Percentiles rank a stretch among this genome's conserved stretches.
phyloP scores from a whole-genome alignment of 352 stramenopile genomes.

The Globisporangium polare region DNA sequence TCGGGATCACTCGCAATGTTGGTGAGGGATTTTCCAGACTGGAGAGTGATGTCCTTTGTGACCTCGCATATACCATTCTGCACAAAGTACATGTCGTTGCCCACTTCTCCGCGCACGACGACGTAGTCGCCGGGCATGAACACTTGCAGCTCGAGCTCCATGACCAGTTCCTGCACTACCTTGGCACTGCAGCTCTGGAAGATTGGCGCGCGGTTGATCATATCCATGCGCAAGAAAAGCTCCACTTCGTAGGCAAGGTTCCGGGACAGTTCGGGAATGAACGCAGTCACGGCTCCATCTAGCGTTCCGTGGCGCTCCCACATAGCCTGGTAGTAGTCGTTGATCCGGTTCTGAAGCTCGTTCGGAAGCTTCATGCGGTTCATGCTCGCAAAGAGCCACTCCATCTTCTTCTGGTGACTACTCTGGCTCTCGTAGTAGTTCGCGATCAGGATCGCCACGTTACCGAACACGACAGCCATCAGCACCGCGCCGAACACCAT shows the following conservation, averaged over 20 bases:
- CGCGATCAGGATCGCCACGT: slow-evolving; percentile 79
- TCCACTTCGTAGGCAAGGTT: slow-evolving; percentile 85
- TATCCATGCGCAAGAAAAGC: slow-evolving; percentile 79
- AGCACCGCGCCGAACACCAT: slow-evolving; percentile 75
- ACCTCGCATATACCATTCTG: slow-evolving; percentile 76
- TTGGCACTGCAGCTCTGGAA: slow-evolving; percentile 81
- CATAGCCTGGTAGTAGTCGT: slow-evolving; percentile 85
- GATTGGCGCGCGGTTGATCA: slow-evolving; percentile 85
- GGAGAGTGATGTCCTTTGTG: slow-evolving; percentile 49
- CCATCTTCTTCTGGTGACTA: slow-evolving; percentile 85
- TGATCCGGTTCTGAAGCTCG: slow-evolving; percentile 80
- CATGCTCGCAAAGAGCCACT: slow-evolving; percentile 84
- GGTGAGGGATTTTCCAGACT: slow-evolving; percentile 5
- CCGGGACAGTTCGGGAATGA: slow-evolving; percentile 74
- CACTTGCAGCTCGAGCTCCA: slow-evolving; percentile 77
- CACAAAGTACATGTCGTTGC: slow-evolving; percentile 89
- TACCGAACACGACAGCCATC: slow-evolving; percentile 86
- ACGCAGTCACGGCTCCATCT: slow-evolving; percentile 66
- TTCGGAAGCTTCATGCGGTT: slow-evolving; percentile 71
- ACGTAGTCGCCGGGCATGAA: slow-evolving; percentile 86
- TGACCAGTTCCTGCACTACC: slow-evolving; percentile 80
- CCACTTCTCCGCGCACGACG: slow-evolving; percentile 75
- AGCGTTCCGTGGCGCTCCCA: slow-evolving; percentile 81
- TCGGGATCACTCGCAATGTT: slow-evolving; percentile 1
- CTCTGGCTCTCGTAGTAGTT: slow-evolving; percentile 86